Conservation (phyloP, 73 alveolate species). For the Stentor coeruleus region DNA sequence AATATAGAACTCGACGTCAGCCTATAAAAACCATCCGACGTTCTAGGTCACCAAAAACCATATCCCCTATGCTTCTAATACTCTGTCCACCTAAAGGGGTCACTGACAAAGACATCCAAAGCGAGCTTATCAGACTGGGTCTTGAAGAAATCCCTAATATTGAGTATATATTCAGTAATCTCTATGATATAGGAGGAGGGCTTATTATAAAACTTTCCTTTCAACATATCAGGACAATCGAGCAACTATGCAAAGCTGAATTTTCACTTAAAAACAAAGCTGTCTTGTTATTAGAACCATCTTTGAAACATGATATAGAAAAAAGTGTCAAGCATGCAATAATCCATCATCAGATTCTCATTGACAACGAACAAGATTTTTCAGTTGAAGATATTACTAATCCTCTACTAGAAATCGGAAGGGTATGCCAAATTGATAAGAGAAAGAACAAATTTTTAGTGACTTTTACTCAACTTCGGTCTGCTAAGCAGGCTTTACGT, state of each 20-base stretch:
- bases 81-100: background rate
- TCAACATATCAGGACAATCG: background rate
- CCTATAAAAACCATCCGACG: background rate
- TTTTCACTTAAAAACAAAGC: background rate
- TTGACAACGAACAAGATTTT: background rate
- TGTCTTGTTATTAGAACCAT: background rate
- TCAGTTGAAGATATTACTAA: background rate
- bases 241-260: background rate
- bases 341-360: background rate
- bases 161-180: background rate
- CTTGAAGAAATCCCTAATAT: background rate
- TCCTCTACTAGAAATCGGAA: background rate
- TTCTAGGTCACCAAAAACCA: background rate
- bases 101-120: background rate
- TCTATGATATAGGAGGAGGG: background rate
- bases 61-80: background rate
- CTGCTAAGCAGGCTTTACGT: background rate
- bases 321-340: background rate
- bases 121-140: background rate
- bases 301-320: background rate
- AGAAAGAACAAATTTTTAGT: background rate
- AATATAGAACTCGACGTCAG: background rate
- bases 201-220: background rate
- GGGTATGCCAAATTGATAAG: background rate
- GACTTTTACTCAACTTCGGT: background rate